Conservation (phyloP, 371 early-diverging fungal species). For the Circinella umbellata region DNA sequence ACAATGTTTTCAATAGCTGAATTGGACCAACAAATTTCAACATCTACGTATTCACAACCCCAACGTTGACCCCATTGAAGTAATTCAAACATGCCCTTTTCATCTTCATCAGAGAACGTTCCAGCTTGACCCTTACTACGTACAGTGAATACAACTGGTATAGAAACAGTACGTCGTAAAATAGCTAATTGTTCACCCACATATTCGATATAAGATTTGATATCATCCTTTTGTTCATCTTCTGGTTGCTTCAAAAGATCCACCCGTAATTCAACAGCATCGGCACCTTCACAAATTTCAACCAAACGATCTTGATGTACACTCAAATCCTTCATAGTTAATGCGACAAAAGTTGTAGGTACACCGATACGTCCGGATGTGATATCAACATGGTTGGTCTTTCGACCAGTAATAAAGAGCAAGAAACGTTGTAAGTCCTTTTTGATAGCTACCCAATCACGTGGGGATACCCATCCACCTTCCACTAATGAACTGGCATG, state of each 20-base stretch:
- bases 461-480: slow-evolving; percentile 47
- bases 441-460: slow-evolving; percentile 72
- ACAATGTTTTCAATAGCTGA: slow-evolving; percentile 56
- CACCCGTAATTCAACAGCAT: slow-evolving; percentile 93
- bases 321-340: slow-evolving; percentile 81
- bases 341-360: slow-evolving; percentile 85
- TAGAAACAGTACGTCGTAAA: slow-evolving; percentile 65
- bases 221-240: slow-evolving; percentile 22
- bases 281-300: slow-evolving; percentile 76
- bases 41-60: slow-evolving; percentile 94
- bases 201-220: slow-evolving; percentile 59
- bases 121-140: slow-evolving; percentile 90
- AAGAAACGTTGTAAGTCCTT: slow-evolving; percentile 73
- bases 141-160: slow-evolving; percentile 95
- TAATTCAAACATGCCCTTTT: slow-evolving; percentile 67
- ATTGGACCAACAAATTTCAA: slow-evolving; percentile 72
- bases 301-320: slow-evolving; percentile 52
- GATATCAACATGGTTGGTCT: slow-evolving; percentile 46
- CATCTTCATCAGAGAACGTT: slow-evolving; percentile 73
- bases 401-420: slow-evolving; percentile 60
- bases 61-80: slow-evolving; percentile 75
- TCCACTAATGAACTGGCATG: slow-evolving; percentile 45
- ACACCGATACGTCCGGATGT: slow-evolving; percentile 40
- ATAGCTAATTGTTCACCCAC: slow-evolving; percentile 81
- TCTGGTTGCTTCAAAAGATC: slow-evolving; percentile 76